These are phyloP conservation scores for Whalleya microplaca DNA, from an alignment of 2,329 filamentous ascomycete genomes.

Conservation along the genomic window DNA sequence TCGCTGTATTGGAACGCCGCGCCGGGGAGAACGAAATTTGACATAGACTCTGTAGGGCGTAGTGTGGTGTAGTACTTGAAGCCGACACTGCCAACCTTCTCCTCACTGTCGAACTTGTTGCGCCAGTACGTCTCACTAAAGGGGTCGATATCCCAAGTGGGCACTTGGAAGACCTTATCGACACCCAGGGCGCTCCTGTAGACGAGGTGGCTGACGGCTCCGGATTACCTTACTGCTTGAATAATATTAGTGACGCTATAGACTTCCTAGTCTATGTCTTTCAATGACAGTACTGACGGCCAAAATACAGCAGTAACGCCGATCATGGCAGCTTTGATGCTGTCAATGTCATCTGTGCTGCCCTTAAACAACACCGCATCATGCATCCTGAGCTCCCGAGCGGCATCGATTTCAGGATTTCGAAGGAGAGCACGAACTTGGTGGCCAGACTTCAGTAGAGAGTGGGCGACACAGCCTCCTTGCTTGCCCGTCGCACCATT, in stretches of 20 bases:
- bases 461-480: slow-evolving; percentile 8
- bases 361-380: slow-evolving; percentile 23
- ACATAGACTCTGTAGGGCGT: slow-evolving; percentile 23
- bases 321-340: slow-evolving; percentile 8
- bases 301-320: slow-evolving; percentile 22
- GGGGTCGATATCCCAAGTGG: slow-evolving; percentile 6
- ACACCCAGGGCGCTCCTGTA: slow-evolving; percentile 13
- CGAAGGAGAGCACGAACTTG: slow-evolving; percentile 18
- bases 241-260: slow-evolving; percentile 14
- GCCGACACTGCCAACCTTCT: slow-evolving; percentile 9
- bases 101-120: slow-evolving; percentile 16
- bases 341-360: slow-evolving; percentile 13
- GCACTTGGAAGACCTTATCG: background rate
- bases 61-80: slow-evolving; percentile 24
- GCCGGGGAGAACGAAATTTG: slow-evolving; percentile 4
- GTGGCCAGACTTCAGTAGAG: slow-evolving; percentile 19
- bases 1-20: slow-evolving; percentile 7
- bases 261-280: slow-evolving; percentile 11
- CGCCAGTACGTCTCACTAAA: slow-evolving; percentile 14
- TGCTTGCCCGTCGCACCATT: slow-evolving; percentile 24
- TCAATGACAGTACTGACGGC: slow-evolving; percentile 4
- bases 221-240: slow-evolving; percentile 11
- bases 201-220: slow-evolving; percentile 11
- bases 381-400: slow-evolving; percentile 10
- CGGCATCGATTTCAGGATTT: slow-evolving; percentile 6